Evolutionary conservation across 2,329 filamentous ascomycete genomes (phyloP), one percentile per base, ranked within the genome.

Genomic region (Ceratocystiopsis minuta): DNA sequence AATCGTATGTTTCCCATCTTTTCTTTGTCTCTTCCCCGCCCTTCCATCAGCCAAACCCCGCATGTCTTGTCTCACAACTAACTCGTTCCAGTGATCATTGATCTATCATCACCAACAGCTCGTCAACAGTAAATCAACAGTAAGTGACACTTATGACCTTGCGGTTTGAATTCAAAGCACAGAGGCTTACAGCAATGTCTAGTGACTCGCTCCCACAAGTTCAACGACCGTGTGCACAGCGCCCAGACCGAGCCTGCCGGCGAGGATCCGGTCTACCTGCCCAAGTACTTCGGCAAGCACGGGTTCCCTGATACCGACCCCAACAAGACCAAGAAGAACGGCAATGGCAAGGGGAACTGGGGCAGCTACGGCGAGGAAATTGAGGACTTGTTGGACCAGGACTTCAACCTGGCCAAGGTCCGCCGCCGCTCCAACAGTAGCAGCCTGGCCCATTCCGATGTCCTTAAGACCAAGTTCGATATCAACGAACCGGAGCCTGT

Each of bases 121-220:
- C 5, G 11, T 6, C 24, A 28, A 28, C 24, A 38, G 10, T 34
- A 31, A 31, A 28, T 31, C 34, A 42, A 32, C 16, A 42, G 39
- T 42, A 35, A 44, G 42, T 43, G 36, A 34, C 33, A 14, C 15
- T 31, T 34, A 38, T 48, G 34, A 7, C 7, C 20, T 20, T 7
- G 20, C 20, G 20, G 2, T 28, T 10, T 28, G 24, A 10, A 10
- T 28, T 6, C 11, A 10, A 28, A 28, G 7, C 7, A 7, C 24
- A 28, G 24, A 10, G 24, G 7, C 24, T 28, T 6, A 28, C 24
- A 28, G 24, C 24, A 28, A 28, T 28, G 20, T 20, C 12, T 52
- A 94, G 87, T 98, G 88, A 95, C 90, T 67, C 88, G 90, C 60
- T 92, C 88, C 50, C 84, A 88, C 75, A 98, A 96, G 70, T 75